Base-by-base conservation (phyloP, 306 rosid genomes). In the Inga leiocalycina region DNA sequence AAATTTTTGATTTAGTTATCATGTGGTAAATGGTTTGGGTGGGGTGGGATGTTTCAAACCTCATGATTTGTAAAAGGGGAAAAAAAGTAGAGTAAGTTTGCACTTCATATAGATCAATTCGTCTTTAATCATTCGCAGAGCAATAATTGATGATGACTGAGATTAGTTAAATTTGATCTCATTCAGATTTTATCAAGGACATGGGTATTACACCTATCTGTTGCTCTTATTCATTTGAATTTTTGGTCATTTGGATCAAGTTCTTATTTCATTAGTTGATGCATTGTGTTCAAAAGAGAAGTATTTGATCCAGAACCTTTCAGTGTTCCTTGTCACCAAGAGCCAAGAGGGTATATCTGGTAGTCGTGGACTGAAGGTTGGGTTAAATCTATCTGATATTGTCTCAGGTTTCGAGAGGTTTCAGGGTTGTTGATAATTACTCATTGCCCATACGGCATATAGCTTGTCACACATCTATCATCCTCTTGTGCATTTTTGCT, bases 401-500 rank as follows among this genome's bases (percentile, higher is more conserved):
- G 57, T 62, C 57, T 24, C 22, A 57, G 51, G 66, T 52, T 75
- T 75, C 54, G 51, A 43, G 41, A 6, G 62, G 77, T 51, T 81
- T 76, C 56, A 14, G 49, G 37, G 73, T n/a, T 59, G 64, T 85
- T 71, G 41, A 12, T 71, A 77, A 66, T 13, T 84, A 32, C 19
- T 24, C 43, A 37, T 84, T 54, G 78, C 67, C 46, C 41, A 39
- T 67, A 37, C 11, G 67, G 77, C 74, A 34, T 48, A 20, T 69
- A 74, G 44, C 62, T 41, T 75, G 82, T 54, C 73, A 49, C 54
- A 35, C 45, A 54, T 83, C 66, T 46, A 49, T 54, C 76, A 30
- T 80, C 35, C 35, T 56, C 15, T 10, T 35, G 67, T 65, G 44
- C 70, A 41, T 34, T 56, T 83, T 74, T 67, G 35, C 34, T 73